Base-by-base conservation (phyloP, 148 eudicot genomes). In the Fagopyrum esculentum region DNA sequence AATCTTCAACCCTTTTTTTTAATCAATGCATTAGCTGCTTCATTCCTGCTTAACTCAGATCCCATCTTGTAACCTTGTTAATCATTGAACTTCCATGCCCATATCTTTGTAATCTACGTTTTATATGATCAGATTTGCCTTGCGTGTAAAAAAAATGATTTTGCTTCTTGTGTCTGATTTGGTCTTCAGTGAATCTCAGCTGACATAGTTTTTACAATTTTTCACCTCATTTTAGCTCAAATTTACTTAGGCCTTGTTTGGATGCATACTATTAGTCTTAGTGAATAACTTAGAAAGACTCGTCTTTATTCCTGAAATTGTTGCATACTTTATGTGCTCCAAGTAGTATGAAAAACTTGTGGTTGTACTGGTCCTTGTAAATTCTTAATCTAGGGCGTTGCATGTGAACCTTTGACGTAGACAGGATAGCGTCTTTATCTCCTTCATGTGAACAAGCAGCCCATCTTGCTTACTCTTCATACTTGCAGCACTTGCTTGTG, bases 351-450 rank as follows among this genome's bases (percentile, higher is more conserved):
- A 63, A 4, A 13, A 26, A 61, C 2, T 60, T 4, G 35, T 22
- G 66, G 43, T 12, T 60, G 66, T 22, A 19, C 29, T 60, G 8
- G 66, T 29, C 52, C 12, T 61, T 30, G 6, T 61, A 61, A 26
- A 40, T 29, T 61, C 26, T 56, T 3, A 56, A 56, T 4, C 61
- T n/a, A 15, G 61, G 61, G 8, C 26, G 61, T 56, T 57, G 63
- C 69, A 35, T 63, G 45, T 35, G 69, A 63, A 12, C n/a, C 69
- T 35, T 35, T 63, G 69, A 63, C 29, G 47, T 66, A 35, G 71
- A 66, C 47, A 40, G 46, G 19, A 40, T 66, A 13, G 4, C 71
- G 6, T 12, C 46, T 13, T 66, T 40, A 1, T 15, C 69, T 63
- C 12, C 44, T 63, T 60, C 40, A 60, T 56, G 61, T 56, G 61